Conservation (phyloP, 208 protist genomes). For the Angomonas ambiguus region DNA sequence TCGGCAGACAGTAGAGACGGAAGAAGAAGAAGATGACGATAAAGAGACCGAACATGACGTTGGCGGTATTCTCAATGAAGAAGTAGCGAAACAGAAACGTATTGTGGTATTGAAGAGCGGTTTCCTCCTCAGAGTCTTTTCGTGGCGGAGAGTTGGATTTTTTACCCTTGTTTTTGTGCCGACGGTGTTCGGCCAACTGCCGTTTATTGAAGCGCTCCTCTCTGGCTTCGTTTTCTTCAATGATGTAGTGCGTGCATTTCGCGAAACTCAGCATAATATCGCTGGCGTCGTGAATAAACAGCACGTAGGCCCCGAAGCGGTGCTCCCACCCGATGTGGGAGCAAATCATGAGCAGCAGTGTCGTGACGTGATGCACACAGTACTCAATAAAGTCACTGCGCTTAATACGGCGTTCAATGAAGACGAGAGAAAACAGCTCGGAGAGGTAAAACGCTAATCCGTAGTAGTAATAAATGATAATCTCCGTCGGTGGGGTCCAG, state of each 20-base stretch:
- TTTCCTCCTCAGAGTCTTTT: constrained; percentile 2
- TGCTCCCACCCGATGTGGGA: constrained; percentile 56
- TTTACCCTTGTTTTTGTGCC: neutral
- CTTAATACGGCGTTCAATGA: constrained; percentile 44
- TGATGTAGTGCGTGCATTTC: constrained; percentile 61
- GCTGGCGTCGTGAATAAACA: constrained; percentile 71
- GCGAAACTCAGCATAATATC: constrained; percentile 63
- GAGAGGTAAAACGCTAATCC: constrained; percentile 64
- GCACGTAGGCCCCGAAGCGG: constrained; percentile 61
- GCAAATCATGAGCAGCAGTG: constrained; percentile 45
- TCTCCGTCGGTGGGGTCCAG: constrained; percentile 29
- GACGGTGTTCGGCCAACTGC: neutral
- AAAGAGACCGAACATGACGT: constrained; percentile 49
- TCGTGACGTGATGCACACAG: constrained; percentile 56
- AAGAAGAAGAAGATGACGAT: constrained; percentile 53
- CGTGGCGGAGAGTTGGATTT: neutral
- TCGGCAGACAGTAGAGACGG: constrained; percentile 55
- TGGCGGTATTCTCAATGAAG: constrained; percentile 25
- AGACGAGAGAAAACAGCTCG: constrained; percentile 48
- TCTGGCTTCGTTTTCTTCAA: constrained; percentile 25
- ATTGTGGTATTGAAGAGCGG: constrained; percentile 13
- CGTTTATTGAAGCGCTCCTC: constrained; percentile 18
- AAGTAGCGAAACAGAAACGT: constrained; percentile 28
- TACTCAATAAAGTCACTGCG: constrained; percentile 72
- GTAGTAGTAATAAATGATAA: constrained; percentile 66